These are phyloP conservation scores for Epichloe glyceriae DNA, from an alignment of 2,329 filamentous ascomycete genomes.

Conservation along the genomic window DNA sequence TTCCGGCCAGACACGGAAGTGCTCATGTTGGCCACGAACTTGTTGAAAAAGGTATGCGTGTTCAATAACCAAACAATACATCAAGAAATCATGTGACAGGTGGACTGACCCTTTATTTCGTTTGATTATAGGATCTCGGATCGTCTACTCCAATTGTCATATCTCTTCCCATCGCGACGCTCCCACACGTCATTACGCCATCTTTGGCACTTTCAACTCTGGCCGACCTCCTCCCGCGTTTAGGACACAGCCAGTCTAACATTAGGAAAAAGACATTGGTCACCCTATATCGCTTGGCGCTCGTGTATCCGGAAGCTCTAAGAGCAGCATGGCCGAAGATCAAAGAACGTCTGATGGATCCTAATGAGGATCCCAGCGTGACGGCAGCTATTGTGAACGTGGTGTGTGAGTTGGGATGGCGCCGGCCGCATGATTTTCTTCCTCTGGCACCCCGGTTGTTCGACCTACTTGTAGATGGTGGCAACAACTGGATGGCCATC, in stretches of 20 bases:
- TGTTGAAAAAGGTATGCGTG: constrained; percentile 74
- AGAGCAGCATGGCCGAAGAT: constrained; percentile 94
- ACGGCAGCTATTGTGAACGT: constrained; percentile 96
- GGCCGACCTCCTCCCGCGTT: constrained; percentile 70
- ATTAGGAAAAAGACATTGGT: constrained; percentile 95
- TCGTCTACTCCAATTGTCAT: constrained; percentile 63
- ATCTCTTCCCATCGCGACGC: constrained; percentile 70
- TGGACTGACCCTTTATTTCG: neutral
- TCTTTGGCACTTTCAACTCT: constrained; percentile 84
- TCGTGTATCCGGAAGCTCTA: constrained; percentile 94
- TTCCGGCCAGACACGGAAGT: constrained; percentile 94
- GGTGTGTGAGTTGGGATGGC: constrained; percentile 89
- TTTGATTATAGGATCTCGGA: constrained; percentile 46
- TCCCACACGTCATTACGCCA: constrained; percentile 91
- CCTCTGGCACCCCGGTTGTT: constrained; percentile 85
- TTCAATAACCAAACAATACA: neutral
- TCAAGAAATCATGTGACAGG: neutral
- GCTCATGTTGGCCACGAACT: constrained; percentile 90
- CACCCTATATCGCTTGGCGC: constrained; percentile 79
- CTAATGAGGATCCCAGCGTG: constrained; percentile 79
- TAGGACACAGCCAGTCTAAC: constrained; percentile 73
- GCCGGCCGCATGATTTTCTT: constrained; percentile 84
- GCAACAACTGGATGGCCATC: constrained; percentile 99
- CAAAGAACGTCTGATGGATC: constrained; percentile 84
- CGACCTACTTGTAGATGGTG: constrained; percentile 78